Conservation (phyloP, 179 eudicot genomes). For the Drosera spatulata region DNA sequence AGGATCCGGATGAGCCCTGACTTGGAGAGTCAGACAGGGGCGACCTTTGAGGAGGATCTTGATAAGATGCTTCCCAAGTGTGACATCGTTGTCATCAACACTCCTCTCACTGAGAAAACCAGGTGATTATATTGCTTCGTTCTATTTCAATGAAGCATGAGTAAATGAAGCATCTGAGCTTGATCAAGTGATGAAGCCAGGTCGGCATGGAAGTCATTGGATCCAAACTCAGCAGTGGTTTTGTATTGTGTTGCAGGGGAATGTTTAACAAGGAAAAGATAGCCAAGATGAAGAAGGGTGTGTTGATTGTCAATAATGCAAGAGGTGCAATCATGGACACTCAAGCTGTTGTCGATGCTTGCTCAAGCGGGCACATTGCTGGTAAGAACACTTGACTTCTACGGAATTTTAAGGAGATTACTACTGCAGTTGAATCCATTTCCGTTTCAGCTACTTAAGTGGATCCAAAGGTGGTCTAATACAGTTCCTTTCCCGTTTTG, state of each 20-base stretch:
- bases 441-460: background rate
- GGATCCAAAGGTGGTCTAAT: background rate
- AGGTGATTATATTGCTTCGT: constrained; percentile 23
- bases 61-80: constrained; percentile 91
- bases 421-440: no score
- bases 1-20: constrained; percentile 71
- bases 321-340: constrained; percentile 98
- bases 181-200: background rate
- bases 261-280: constrained; percentile 87
- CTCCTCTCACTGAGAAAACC: constrained; percentile 89
- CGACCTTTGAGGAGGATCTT: constrained; percentile 81
- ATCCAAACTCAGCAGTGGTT: no score
- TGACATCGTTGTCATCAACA: constrained; percentile 83
- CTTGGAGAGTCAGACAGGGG: constrained; percentile 71
- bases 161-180: background rate
- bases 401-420: no score
- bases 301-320: constrained; percentile 87
- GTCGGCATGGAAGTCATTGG: background rate
- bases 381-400: constrained; percentile 24
- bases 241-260: constrained; percentile 42
- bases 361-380: constrained; percentile 81
- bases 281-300: constrained; percentile 88
- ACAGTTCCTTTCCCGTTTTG: background rate
- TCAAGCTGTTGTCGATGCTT: constrained; percentile 91
- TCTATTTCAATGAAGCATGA: background rate